Evolutionary conservation across 139 green algal genomes (phyloP).

Genomic region (Tetraselmis chui): DNA sequence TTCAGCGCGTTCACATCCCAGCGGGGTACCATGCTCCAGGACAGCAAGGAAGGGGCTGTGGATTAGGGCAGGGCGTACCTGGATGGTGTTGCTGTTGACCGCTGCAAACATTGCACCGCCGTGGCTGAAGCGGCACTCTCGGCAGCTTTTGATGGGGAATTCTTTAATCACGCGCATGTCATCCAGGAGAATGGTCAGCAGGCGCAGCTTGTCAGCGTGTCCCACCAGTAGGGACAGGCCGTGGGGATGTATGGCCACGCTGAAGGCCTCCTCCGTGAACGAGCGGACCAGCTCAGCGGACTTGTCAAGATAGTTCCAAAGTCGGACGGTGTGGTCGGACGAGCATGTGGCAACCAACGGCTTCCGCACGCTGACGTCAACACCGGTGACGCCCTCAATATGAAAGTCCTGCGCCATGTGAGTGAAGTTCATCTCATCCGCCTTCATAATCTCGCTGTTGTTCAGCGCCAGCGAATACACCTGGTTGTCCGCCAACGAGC

Average conservation of each 20-base stretch:
- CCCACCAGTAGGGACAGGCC: constrained; percentile 68
- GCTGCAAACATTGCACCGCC: constrained; percentile 86
- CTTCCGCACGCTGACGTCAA: constrained; percentile 74
- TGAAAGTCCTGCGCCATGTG: constrained; percentile 39
- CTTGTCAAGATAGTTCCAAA: constrained; percentile 84
- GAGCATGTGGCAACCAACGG: constrained; percentile 69
- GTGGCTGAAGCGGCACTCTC: constrained; percentile 64
- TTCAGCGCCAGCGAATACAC: constrained; percentile 56
- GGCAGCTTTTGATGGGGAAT: constrained; percentile 72
- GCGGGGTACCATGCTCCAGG: too few relatives aligned
- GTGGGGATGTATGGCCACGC: constrained; percentile 77
- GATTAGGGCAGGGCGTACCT: background rate
- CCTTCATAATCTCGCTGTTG: constrained; percentile 60
- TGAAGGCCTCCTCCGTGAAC: constrained; percentile 70
- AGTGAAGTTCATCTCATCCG: constrained; percentile 70
- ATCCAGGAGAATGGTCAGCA: constrained; percentile 83
- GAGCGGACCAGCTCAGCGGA: constrained; percentile 28
- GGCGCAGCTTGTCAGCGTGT: constrained; percentile 85
- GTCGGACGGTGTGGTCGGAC: constrained; percentile 59
- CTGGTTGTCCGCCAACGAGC: constrained; percentile 55
- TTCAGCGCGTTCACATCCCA: too few relatives aligned
- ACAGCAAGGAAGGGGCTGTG: too few relatives aligned
- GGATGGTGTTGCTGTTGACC: constrained; percentile 72
- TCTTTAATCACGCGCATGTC: constrained; percentile 46
- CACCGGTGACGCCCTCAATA: constrained; percentile 43